Base-by-base conservation (phyloP, 768 basidiomycete species). In the Lanmaoa pseudosensibilis region DNA sequence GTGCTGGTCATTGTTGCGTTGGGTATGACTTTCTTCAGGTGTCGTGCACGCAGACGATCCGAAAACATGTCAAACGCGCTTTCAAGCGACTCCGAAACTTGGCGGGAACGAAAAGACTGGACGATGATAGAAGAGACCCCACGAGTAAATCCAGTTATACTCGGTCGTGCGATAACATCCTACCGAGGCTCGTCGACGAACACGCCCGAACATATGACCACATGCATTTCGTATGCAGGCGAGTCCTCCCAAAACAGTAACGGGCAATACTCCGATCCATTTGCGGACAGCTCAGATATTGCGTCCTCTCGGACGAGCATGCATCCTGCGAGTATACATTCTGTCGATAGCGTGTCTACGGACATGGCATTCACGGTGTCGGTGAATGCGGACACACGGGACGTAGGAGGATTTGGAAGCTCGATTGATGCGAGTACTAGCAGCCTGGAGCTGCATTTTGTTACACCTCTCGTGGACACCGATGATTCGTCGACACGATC, bases 371-470 rank as follows among this genome's bases (percentile, higher is more conserved):
- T 50, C 30, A 27, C 30, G 9, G 5, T 13, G 19, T 50, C 54
- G 4, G 30, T 23, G 37, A 46, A 52, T 21, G 33, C 25, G 11
- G 46, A 52, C 19, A 25, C 43, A 25, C 27, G 15, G 40, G 27
- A 13, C n/a, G 21, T n/a, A 13, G 49, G 16, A 43, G 57, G 41
- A 2, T 37, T 6, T 23, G 36, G 21, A 11, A 47, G 38, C 36
- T 44, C 38, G 38, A 30, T 33, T 25, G 49, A 48, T 11, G 40
- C 39, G 54, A 63, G 63, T 52, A 50, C 40, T 7, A 62, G 62
- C 50, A 67, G 66, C 49, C 39, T 58, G 54, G 69, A 61, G 54
- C 49, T 66, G 33, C 52, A 50, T n/a, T 56, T 70, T 16, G 44
- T 40, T 30, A 2, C 43, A 21, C 66, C 69, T 10, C 38, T 54